Percentiles rank a stretch among this genome's conserved stretches.
These are phyloP conservation scores for Ogataea corticis DNA, from an alignment of 805 yeast species.

Conservation along the genomic window DNA sequence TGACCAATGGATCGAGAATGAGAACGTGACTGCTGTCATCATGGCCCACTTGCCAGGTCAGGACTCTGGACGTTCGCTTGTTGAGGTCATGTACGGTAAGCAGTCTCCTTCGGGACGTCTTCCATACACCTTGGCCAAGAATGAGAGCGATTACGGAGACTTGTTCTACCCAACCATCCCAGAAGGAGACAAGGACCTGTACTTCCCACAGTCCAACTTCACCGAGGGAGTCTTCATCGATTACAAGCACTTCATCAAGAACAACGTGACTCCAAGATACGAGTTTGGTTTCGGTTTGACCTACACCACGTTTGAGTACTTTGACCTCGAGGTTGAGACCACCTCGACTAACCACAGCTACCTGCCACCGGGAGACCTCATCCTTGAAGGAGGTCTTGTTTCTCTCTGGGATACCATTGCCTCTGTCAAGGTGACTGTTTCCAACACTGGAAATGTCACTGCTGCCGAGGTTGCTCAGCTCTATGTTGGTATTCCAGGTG, in stretches of 20 bases:
- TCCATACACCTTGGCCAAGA: conserved; percentile 63
- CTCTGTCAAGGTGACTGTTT: conserved; percentile 38
- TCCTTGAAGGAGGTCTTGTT: conserved; percentile 40
- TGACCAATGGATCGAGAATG: conserved; percentile 56
- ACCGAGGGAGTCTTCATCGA: conserved; percentile 53
- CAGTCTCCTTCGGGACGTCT: conserved; percentile 63
- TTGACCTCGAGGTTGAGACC: conserved; percentile 19
- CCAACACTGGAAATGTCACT: conserved; percentile 39
- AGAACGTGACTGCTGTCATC: conserved; percentile 58
- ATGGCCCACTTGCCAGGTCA: conserved; percentile 39
- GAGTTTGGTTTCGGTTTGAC: conserved; percentile 67
- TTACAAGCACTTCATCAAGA: conserved; percentile 58
- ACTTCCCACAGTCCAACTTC: conserved; percentile 44
- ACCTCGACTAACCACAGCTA: conserved; percentile 3
- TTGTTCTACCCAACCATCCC: conserved; percentile 36
- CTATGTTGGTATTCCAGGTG: conserved; percentile 43
- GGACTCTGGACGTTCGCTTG: conserved; percentile 55
- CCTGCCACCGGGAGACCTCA: conserved; percentile 6
- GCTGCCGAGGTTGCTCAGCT: conserved; percentile 47
- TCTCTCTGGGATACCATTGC: conserved; percentile 45
- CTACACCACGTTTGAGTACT: conserved; percentile 44
- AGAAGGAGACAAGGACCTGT: conserved; percentile 31
- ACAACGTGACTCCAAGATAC: conserved; percentile 54
- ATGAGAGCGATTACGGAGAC: conserved; percentile 41
- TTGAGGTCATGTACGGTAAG: conserved; percentile 60